Evolutionary conservation across 2,329 filamentous ascomycete species (phyloP).

Genomic region (Seiridium cupressi): DNA sequence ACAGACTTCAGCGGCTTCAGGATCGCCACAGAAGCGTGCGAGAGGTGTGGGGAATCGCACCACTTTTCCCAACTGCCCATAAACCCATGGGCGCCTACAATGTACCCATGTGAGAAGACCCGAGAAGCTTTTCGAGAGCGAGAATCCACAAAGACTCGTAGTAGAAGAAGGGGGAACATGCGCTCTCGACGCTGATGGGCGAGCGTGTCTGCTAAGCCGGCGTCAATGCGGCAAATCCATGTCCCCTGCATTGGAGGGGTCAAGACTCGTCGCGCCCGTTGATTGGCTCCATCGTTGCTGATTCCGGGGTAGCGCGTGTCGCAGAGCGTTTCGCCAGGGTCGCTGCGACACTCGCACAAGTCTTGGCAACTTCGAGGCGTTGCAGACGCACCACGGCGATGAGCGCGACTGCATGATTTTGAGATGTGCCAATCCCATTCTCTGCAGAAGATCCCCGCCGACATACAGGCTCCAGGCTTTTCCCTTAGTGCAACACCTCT

Average conservation of each 20-base stretch:
- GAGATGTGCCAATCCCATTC: neutral
- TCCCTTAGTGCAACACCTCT: neutral
- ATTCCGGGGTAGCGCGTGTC: constrained; percentile 7
- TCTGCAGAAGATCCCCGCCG: neutral
- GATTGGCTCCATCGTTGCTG: neutral
- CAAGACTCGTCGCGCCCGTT: neutral
- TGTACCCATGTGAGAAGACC: neutral
- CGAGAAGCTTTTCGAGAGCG: neutral
- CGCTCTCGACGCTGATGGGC: neutral
- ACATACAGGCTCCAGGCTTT: neutral
- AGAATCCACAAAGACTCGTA: neutral
- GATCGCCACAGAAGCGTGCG: constrained; percentile 5
- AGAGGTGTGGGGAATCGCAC: constrained; percentile 10
- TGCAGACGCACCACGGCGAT: neutral
- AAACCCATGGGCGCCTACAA: neutral
- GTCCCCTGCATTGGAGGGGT: neutral
- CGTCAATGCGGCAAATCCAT: constrained; percentile 7
- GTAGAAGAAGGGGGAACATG: neutral
- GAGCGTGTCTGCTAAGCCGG: neutral
- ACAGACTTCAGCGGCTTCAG: constrained; percentile 1
- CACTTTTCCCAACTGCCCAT: neutral
- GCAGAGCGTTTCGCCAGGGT: constrained; percentile 13
- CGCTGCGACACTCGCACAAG: constrained; percentile 9
- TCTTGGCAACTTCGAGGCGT: constrained; percentile 8
- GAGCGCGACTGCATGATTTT: too few species aligned